A percentile compares a stretch with the other conserved stretches of the same genome.
These are phyloP conservation scores for Cutaneotrichosporon spelunceum DNA, from an alignment of 1,284 basidiomycete species.

Conservation along the genomic window DNA sequence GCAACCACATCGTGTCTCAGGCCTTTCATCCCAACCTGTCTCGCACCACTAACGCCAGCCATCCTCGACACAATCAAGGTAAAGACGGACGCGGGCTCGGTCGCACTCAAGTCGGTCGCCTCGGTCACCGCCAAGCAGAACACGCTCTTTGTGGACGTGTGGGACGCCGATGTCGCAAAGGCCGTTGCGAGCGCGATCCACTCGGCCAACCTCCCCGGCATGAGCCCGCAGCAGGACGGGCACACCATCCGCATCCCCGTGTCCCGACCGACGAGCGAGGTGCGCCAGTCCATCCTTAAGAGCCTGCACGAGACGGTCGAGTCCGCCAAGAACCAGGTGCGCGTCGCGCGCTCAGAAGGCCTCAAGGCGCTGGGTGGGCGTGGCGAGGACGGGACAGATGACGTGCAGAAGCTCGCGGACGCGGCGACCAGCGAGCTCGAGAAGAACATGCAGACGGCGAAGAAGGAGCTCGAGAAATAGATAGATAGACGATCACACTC, in stretches of 20 bases:
- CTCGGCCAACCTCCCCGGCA: conserved; percentile 49
- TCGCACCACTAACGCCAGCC: conserved; percentile 27
- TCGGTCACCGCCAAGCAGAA: conserved; percentile 43
- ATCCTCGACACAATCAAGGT: conserved; percentile 48
- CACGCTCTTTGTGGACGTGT: conserved; percentile 45
- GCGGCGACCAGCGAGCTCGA: conserved; percentile 41
- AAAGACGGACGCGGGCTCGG: conserved; percentile 30
- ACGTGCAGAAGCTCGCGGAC: conserved; percentile 46
- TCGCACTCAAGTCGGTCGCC: conserved; percentile 43
- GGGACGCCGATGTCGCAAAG: conserved; percentile 44
- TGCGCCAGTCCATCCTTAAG: conserved; percentile 40
- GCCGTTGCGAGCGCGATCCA: conserved; percentile 47
- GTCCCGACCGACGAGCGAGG: conserved; percentile 42
- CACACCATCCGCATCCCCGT: conserved; percentile 43
- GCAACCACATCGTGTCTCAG: not conserved
- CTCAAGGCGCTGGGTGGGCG: conserved; percentile 45
- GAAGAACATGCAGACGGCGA: conserved; percentile 37
- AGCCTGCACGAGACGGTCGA: conserved; percentile 39
- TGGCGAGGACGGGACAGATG: conserved; percentile 37
- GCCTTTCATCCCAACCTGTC: too few relatives aligned
- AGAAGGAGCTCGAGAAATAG: conserved; percentile 51
- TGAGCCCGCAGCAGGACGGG: conserved; percentile 42
- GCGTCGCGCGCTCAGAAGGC: conserved; percentile 43
- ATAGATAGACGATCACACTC: not conserved
- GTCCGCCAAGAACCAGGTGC: conserved; percentile 46